Conservation (phyloP, 106 monocot genomes). For the Allium cepa region DNA sequence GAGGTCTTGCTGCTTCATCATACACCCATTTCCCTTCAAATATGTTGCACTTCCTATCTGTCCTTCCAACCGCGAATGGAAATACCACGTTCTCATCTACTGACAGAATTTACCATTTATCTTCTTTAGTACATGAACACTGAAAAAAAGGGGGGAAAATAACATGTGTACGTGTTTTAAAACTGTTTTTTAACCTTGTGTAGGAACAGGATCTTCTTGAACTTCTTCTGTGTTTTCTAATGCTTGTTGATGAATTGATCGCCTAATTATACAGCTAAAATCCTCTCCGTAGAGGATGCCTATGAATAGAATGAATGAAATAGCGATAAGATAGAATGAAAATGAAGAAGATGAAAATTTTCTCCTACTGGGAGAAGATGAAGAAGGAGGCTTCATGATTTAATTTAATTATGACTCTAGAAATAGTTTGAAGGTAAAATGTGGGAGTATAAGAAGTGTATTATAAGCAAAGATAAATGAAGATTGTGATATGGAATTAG, state of each 20-base stretch:
- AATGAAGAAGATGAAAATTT: constrained; percentile 8
- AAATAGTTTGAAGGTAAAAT: not conserved
- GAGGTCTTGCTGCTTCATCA: constrained; percentile 32
- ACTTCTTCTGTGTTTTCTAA: not conserved
- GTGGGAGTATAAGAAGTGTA: not conserved
- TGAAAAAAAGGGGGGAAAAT: not conserved
- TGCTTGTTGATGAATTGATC: constrained; percentile 5
- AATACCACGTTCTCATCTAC: constrained; percentile 16
- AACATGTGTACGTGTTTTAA: not conserved
- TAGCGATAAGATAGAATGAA: constrained; percentile 21
- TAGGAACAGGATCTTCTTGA: not conserved
- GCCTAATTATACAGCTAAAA: constrained; percentile 25
- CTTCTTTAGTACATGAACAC: no score
- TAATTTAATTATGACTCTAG: constrained; percentile 8
- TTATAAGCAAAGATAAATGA: constrained; percentile 1
- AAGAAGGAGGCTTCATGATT: constrained; percentile 7
- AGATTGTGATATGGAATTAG: not conserved
- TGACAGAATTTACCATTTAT: not conserved
- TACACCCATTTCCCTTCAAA: constrained; percentile 50
- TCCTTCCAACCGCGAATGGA: constrained; percentile 35
- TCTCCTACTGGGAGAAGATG: constrained; percentile 13
- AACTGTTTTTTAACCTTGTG: not conserved
- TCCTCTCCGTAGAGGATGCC: constrained; percentile 45
- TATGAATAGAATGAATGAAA: constrained; percentile 38
- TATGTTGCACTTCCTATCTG: constrained; percentile 26